Evolutionary conservation across 306 rosid species (phyloP), one percentile per base, ranked within the genome.

Genomic region (Cucumis hystrix): DNA sequence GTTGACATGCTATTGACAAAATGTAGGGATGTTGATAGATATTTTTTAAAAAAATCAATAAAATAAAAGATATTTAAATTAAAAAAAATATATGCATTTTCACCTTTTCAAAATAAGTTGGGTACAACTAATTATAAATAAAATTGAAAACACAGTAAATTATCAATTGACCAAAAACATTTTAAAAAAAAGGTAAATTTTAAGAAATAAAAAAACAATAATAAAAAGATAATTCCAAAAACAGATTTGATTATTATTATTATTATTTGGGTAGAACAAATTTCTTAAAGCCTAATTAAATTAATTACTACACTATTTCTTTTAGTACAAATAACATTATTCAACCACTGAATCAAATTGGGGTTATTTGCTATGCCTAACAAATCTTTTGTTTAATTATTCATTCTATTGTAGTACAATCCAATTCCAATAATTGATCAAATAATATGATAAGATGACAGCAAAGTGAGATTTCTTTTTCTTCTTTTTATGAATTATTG

Each of bases 341-440:
- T 33, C 74, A 67, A 41, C 54, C 74, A 67, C 55, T 5, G 74
- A 67, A 41, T 45, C 74, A 67, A 41, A 67, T 65, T 65, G 74
- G 54, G 7, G 37, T 68, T 20, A 43, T 68, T 68, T 41, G n/a
- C 56, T 12, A 43, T 21, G 75, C 56, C 74, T 74, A 56, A 70
- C 59, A 57, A 47, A 55, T 77, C 57, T 45, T 49, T 39, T 47
- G 49, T 65, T 63, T 20, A 72, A 76, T 47, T 37, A 33, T 83
- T 79, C 51, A 68, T 39, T 70, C 18, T 23, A 4, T 33, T 33
- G 21, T 6, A 37, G 78, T 21, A 41, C 55, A 68, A 1, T 20
- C 54, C 56, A 43, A 52, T 10, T 21, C 51, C 75, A 68, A 68
- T 68, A 41, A 68, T 68, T 41, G 55, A 68, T 23, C 25, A 23